phyloP scores from a whole-genome alignment of 1,139 yeast genomes.

The Yamadazyma pseudoaaseri region DNA sequence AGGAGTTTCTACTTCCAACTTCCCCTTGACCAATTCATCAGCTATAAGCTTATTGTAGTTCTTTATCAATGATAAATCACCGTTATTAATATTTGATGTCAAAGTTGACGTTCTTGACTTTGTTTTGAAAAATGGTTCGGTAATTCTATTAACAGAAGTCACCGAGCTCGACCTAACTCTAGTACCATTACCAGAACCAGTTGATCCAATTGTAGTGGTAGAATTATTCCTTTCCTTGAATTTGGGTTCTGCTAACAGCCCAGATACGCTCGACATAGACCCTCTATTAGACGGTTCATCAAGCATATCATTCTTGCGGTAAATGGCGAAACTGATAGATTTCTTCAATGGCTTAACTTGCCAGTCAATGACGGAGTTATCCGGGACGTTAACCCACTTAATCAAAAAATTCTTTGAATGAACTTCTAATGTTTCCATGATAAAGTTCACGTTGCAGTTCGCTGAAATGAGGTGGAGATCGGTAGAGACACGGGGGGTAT shows the following conservation, averaged over 20 bases:
- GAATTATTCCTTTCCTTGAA: conserved; percentile 11
- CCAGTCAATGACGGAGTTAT: conserved; percentile 67
- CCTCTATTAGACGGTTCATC: conserved; percentile 6
- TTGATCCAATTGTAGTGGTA: conserved; percentile 12
- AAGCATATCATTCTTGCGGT: conserved; percentile 38
- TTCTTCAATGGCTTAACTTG: conserved; percentile 81
- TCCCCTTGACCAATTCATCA: conserved; percentile 63
- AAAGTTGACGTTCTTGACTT: conserved; percentile 38
- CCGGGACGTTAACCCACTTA: conserved; percentile 84
- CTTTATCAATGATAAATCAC: conserved; percentile 40
- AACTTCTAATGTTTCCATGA: conserved; percentile 73
- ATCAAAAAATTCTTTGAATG: conserved; percentile 87
- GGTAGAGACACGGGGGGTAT: too few relatives aligned
- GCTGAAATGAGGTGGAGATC: too few relatives aligned
- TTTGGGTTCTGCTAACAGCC: conserved; percentile 4
- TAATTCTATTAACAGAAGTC: conserved; percentile 38
- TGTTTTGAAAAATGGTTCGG: conserved; percentile 32
- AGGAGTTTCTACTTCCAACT: conserved; percentile 52
- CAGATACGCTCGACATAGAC: not conserved
- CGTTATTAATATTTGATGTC: conserved; percentile 30
- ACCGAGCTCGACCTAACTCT: conserved; percentile 35
- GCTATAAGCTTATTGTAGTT: conserved; percentile 49
- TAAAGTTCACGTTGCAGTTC: too few relatives aligned
- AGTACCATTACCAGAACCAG: conserved; percentile 10
- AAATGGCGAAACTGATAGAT: conserved; percentile 71